These are phyloP conservation scores for Penicillium digitatum DNA, from an alignment of 2,329 filamentous ascomycete genomes.

Conservation along the genomic window DNA sequence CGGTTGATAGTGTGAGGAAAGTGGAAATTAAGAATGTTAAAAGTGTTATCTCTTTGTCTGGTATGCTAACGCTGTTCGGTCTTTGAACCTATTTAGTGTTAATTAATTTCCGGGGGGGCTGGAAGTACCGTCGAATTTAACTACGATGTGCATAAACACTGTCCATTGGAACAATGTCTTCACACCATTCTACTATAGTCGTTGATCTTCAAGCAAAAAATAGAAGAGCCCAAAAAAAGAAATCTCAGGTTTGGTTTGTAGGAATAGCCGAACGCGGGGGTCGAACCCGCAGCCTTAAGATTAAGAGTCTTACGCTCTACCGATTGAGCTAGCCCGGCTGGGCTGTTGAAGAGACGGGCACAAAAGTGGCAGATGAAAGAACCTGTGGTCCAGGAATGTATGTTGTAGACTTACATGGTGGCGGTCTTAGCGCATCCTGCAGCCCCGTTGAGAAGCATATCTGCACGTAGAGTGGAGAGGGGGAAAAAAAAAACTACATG, in stretches of 20 bases:
- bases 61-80: too few species aligned
- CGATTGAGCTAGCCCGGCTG: constrained; percentile 49
- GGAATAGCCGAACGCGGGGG: constrained; percentile 41
- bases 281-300: constrained; percentile 45
- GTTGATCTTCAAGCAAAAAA: background rate
- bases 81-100: too few species aligned
- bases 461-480: background rate
- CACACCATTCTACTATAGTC: too few species aligned
- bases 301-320: constrained; percentile 50
- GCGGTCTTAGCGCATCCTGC: background rate
- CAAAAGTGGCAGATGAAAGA: background rate
- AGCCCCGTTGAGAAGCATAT: background rate
- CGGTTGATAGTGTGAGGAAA: too few species aligned
- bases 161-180: background rate
- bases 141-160: background rate
- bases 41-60: too few species aligned
- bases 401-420: background rate
- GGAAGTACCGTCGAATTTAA: too few species aligned
- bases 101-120: too few species aligned
- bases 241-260: constrained; percentile 4
- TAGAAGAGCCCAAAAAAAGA: background rate
- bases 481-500: too few species aligned
- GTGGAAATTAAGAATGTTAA: too few species aligned
- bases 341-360: background rate
- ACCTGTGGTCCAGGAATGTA: too few species aligned